Evolutionary conservation across 2,329 filamentous ascomycete genomes (phyloP), one percentile per base, ranked within the genome.

Genomic region (Sordariomycetes sp.): DNA sequence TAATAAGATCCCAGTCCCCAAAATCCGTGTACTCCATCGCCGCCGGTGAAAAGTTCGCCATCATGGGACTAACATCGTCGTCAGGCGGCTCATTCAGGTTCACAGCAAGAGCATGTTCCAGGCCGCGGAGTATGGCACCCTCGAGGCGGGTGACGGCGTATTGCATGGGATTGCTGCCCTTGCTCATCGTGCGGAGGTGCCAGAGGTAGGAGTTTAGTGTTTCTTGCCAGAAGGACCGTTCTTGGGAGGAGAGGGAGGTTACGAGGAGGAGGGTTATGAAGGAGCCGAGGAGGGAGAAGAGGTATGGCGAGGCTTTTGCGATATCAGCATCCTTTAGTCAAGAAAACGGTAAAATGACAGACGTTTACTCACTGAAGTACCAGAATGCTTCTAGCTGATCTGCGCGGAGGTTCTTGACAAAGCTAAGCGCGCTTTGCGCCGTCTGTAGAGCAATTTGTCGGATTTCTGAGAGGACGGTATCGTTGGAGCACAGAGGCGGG

Each of bases 301-400:
- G 68, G 59, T 71, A 71, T 10, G 68, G 67, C 2, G 70, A 71
- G 17, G 65, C 65, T 50, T 50, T 22, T 6, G 20, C 13, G 22
- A 10, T 50, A 24, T 24, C 24, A 22, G 28, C 28, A 32, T 32
- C 28, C 28, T 32, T 32, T 4, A 32, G 8, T 32, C 28, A 8
- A 32, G 8, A n/a, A n/a, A n/a, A n/a, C n/a, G 28, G 8, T 32
- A 32, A 8, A 3, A 32, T 8, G 3, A 8, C 28, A 8, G 28
- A 8, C 28, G 8, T 32, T 32, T 13, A 50, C 45, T 12, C 2
- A 50, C 45, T 50, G 45, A 68, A 68, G 60, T 72, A 71, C 71
- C 71, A 73, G 42, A 73, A 73, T 17, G 68, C 68, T 42, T 71
- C 68, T 10, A 73, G 63, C 48, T 73, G 71, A 52, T 73, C 70